phyloP scores from a whole-genome alignment of 2,329 filamentous ascomycete species.

The Aspergillus ustus region DNA sequence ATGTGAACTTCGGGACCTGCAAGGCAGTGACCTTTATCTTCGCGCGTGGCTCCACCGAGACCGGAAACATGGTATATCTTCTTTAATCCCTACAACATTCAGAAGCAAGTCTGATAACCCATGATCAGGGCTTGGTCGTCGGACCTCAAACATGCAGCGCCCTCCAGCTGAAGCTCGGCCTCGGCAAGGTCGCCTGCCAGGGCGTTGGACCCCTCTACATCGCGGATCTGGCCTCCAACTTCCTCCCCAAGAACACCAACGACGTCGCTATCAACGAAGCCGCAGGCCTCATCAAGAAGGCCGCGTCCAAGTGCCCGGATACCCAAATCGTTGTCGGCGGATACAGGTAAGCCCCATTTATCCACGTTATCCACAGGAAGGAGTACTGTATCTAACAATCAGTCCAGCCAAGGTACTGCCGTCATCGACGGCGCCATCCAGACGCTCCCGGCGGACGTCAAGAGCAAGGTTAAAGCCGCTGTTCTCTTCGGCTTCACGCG shows the following conservation, averaged over 20 bases:
- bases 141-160: slow-evolving; percentile 34
- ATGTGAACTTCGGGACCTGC: slow-evolving; percentile 41
- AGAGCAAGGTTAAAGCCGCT: slow-evolving; percentile 42
- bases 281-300: slow-evolving; percentile 44
- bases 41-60: slow-evolving; percentile 47
- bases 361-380: neutral
- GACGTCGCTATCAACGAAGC: slow-evolving; percentile 44
- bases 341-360: slow-evolving; percentile 38
- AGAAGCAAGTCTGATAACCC: too few relatives aligned
- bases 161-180: slow-evolving; percentile 28
- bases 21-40: slow-evolving; percentile 46
- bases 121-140: slow-evolving; percentile 29
- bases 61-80: slow-evolving; percentile 42
- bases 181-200: slow-evolving; percentile 42
- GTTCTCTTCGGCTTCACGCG: slow-evolving; percentile 46
- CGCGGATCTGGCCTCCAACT: slow-evolving; percentile 42
- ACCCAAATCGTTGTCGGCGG: slow-evolving; percentile 51
- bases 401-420: slow-evolving; percentile 46
- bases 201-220: slow-evolving; percentile 50
- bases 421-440: slow-evolving; percentile 47
- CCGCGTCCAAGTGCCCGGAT: slow-evolving; percentile 50
- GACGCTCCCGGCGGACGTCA: slow-evolving; percentile 33
- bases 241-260: slow-evolving; percentile 44
- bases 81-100: neutral
- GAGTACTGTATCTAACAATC: too few relatives aligned